These are phyloP conservation scores for Periconia sp. DNA, from an alignment of 2,329 filamentous ascomycete genomes.

Conservation along the genomic window DNA sequence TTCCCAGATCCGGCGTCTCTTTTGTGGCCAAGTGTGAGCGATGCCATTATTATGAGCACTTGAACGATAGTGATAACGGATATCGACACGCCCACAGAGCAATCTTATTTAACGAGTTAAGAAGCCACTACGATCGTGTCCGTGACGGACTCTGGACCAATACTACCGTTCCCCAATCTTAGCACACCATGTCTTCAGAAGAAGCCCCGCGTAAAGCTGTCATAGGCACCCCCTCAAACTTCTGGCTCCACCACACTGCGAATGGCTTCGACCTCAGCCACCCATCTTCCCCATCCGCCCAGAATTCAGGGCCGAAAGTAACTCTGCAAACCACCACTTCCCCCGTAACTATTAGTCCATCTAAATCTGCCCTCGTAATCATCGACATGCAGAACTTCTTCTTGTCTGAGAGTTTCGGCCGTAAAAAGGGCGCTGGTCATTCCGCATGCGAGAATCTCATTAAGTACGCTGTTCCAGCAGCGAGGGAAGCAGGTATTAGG, in stretches of 20 bases:
- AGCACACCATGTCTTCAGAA: too few species aligned
- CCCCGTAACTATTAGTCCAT: constrained; percentile 41
- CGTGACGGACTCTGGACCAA: too few species aligned
- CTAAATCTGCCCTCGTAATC: constrained; percentile 47
- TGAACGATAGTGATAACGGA: too few species aligned
- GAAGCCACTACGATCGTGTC: too few species aligned
- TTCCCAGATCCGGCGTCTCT: too few species aligned
- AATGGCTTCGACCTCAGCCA: constrained; percentile 57
- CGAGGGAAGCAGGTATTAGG: constrained; percentile 45
- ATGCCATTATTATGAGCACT: too few species aligned
- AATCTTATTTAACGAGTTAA: too few species aligned
- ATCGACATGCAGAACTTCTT: constrained; percentile 56
- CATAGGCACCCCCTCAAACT: constrained; percentile 50
- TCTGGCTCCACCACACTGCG: constrained; percentile 53
- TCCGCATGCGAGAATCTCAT: constrained; percentile 36
- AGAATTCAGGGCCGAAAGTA: constrained; percentile 17
- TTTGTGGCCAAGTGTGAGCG: too few species aligned
- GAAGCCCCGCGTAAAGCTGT: constrained; percentile 40
- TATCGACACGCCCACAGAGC: too few species aligned
- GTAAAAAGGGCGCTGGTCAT: constrained; percentile 25
- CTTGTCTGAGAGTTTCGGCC: constrained; percentile 36
- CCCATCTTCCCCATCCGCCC: constrained; percentile 35
- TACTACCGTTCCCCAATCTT: too few species aligned
- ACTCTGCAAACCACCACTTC: constrained; percentile 31
- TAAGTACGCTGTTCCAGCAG: constrained; percentile 46